Evolutionary conservation across 176 grass and related monocot species (phyloP).

Genomic region (Oryza rufipogon): DNA sequence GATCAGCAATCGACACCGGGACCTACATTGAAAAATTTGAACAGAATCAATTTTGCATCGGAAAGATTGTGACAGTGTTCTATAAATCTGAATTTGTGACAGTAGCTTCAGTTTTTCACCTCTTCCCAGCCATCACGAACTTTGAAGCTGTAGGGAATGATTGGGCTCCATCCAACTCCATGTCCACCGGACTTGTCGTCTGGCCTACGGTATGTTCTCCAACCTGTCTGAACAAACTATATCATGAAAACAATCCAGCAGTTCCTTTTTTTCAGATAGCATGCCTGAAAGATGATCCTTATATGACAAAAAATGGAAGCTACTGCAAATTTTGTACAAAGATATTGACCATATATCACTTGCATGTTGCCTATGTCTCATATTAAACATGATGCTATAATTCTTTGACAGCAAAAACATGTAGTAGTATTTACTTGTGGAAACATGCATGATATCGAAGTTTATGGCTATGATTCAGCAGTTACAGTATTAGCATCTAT

Average conservation of each 20-base stretch:
- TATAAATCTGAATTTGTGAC: constrained; percentile 21
- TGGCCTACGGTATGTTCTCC: constrained; percentile 84
- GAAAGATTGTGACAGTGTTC: neutral
- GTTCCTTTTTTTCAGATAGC: neutral
- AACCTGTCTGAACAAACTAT: constrained; percentile 85
- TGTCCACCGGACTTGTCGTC: constrained; percentile 95
- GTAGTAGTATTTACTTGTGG: neutral
- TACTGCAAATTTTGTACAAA: neutral
- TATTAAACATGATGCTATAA: neutral
- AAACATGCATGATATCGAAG: neutral
- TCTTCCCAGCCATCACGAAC: constrained; percentile 88
- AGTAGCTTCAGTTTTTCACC: constrained; percentile 38
- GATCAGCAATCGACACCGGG: constrained; percentile 96
- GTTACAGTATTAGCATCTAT: neutral
- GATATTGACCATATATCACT: neutral
- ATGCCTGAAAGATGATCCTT: neutral
- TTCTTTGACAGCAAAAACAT: neutral
- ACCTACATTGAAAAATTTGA: constrained; percentile 46
- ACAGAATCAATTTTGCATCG: neutral
- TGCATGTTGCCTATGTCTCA: neutral
- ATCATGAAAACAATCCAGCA: constrained; percentile 37
- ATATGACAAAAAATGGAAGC: neutral
- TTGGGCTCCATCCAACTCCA: constrained; percentile 94
- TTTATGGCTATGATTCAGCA: neutral
- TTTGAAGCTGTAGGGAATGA: constrained; percentile 90